These are phyloP conservation scores for Fulvia fulva DNA, from an alignment of 2,329 filamentous ascomycete genomes.

Conservation along the genomic window DNA sequence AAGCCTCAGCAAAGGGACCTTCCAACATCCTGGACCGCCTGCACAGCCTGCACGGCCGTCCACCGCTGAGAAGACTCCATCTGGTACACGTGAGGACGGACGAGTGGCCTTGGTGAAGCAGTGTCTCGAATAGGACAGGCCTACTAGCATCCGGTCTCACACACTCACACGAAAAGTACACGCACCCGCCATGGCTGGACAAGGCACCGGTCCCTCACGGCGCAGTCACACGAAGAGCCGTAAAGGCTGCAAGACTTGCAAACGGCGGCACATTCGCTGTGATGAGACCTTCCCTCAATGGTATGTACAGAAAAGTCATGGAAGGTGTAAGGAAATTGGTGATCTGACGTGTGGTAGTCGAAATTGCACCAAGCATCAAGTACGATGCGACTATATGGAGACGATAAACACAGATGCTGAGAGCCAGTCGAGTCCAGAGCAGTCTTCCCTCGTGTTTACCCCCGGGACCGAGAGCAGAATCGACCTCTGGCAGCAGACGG, in stretches of 20 bases:
- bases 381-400: conserved; percentile 96
- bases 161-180: neutral
- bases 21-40: neutral
- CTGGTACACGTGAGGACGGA: too few species aligned
- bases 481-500: conserved; percentile 77
- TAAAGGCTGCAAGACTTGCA: conserved; percentile 98
- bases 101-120: neutral
- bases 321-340: neutral
- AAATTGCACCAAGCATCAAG: conserved; percentile 99
- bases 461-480: conserved; percentile 79
- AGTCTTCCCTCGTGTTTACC: conserved; percentile 72
- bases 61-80: neutral
- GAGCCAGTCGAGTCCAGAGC: conserved; percentile 49
- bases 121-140: neutral
- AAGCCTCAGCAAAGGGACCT: neutral
- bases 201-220: conserved; percentile 85
- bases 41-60: neutral
- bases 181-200: conserved; percentile 69
- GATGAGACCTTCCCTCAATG: conserved; percentile 98
- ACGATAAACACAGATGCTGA: conserved; percentile 63
- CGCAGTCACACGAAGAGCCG: conserved; percentile 97
- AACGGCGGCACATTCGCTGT: conserved; percentile 93
- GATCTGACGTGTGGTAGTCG: conserved; percentile 54
- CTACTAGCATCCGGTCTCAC: neutral
- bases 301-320: conserved; percentile 49